Evolutionary conservation across 495 filamentous ascomycete species (phyloP), one percentile per base, ranked within the genome.

Genomic region (Entonaema liquescens): DNA sequence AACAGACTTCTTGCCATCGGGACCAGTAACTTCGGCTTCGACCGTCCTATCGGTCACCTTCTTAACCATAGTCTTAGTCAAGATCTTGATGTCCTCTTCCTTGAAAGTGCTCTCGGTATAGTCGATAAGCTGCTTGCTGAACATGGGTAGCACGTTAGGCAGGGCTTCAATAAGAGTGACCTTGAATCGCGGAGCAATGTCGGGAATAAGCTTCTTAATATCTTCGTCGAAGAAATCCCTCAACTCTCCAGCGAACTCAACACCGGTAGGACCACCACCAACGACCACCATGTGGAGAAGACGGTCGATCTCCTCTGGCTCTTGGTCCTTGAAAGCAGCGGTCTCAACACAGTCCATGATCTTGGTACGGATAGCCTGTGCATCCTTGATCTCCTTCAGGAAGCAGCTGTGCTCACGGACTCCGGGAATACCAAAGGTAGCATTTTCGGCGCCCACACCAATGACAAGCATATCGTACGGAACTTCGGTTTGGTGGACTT

Each of bases 261-360:
- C 96, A 82, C 95, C 95, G 60, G 95, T 99, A 25, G 95, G 95
- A 72, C 95, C 95, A 82, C 95, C 95, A 75, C 95, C 95, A 58
- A 99, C 95, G 25, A 99, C 96, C 66, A 98, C 95, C 95, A 98
- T 98, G 85, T 98, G 96, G 77, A 99, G 84, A 62, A 99, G 89
- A 66, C 95, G 94, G 81, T 96, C 90, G 73, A 94, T 83, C 82
- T 99, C 95, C 70, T 97, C 92, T 7, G 84, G 84, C n/a, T 87
- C 85, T 83, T 98, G 96, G 74, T 94, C 94, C 88, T 98, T 98
- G 90, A 99, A 98, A 77, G 91, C 93, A 44, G 95, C 95, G 12
- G 94, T 98, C 83, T 99, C 95, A 68, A 97, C 92, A 78, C 96
- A 98, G 84, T 99, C 96, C 95, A 99, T 98, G 84, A 99, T 96